These are phyloP conservation scores for Conticribra guillardii DNA, from an alignment of 108 stramenopile genomes.

Conservation along the genomic window DNA sequence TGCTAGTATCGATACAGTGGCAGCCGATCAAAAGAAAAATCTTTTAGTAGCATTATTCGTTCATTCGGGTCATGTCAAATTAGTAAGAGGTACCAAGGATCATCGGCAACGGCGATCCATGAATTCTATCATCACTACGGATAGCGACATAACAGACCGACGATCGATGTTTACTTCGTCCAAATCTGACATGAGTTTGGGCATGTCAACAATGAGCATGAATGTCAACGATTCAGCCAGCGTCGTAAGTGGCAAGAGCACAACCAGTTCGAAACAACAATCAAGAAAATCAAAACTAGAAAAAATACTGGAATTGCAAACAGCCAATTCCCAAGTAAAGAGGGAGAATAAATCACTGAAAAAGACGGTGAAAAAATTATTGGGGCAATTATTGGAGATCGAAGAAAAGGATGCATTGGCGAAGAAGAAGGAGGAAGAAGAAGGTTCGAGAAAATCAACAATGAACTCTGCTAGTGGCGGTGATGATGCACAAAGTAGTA, in stretches of 20 bases:
- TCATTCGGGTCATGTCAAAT: constrained; percentile 37
- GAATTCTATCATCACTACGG: no score
- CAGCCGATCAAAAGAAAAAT: constrained; percentile 20
- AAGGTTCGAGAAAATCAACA: background rate
- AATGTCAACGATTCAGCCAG: constrained; percentile 8
- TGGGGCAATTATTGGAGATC: constrained; percentile 29
- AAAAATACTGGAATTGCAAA: constrained; percentile 40
- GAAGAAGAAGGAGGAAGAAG: constrained; percentile 3
- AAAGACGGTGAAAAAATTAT: constrained; percentile 42
- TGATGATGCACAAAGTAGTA: background rate
- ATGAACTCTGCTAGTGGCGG: background rate
- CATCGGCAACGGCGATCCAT: background rate
- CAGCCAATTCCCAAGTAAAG: constrained; percentile 27
- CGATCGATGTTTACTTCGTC: background rate
- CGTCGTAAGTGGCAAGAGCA: background rate
- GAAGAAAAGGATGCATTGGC: constrained; percentile 1
- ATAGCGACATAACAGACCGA: no score
- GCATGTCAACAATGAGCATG: background rate
- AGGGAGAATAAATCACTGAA: constrained; percentile 45
- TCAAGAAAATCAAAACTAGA: constrained; percentile 38
- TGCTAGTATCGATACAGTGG: background rate
- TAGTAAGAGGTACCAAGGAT: constrained; percentile 16
- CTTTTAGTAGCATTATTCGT: constrained; percentile 33
- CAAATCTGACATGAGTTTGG: background rate
- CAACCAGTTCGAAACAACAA: constrained; percentile 12